Evolutionary conservation across 805 yeast genomes (phyloP), one percentile per base, ranked within the genome.

Genomic region (Grigorovia yakushimaensis): DNA sequence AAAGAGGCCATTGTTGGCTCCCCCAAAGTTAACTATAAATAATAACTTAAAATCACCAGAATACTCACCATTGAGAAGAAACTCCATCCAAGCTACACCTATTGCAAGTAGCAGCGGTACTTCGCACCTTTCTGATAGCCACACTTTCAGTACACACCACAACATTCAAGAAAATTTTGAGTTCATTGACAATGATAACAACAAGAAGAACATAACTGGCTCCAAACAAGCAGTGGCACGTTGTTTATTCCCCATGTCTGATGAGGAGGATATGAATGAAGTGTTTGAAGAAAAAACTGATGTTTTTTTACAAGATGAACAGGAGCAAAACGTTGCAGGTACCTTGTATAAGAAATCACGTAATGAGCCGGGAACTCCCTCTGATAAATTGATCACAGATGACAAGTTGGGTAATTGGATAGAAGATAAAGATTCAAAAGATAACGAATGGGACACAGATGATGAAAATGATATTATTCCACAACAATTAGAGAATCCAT

Each of bases 281-380:
- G n/a, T n/a, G n/a, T n/a, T n/a, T n/a, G n/a, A n/a, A n/a, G n/a
- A n/a, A n/a, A n/a, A n/a, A n/a, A n/a, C n/a, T n/a, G 39, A 27
- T 15, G 37, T 23, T 20, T 22, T 24, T 10, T 33, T 21, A 5
- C 48, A 48, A 20, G 52, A 49, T 13, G 45, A 49, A n/a, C n/a
- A n/a, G n/a, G n/a, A n/a, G n/a, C n/a, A n/a, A n/a, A n/a, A n/a
- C n/a, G n/a, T n/a, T n/a, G n/a, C n/a, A n/a, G n/a, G n/a, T n/a
- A n/a, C n/a, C n/a, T n/a, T n/a, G n/a, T n/a, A n/a, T n/a, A 42
- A 20, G 47, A 48, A 41, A 41, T 51, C 18, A 52, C 43, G 33
- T 27, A 27, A 3, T 15, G 33, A 27, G 9, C 65, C 65, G 1
- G 61, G 61, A 2, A 70, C 74, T 0, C 74, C 74, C 10, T 56